phyloP scores from a whole-genome alignment of 2,329 filamentous ascomycete species.

The Botryotinia narcissicola region DNA sequence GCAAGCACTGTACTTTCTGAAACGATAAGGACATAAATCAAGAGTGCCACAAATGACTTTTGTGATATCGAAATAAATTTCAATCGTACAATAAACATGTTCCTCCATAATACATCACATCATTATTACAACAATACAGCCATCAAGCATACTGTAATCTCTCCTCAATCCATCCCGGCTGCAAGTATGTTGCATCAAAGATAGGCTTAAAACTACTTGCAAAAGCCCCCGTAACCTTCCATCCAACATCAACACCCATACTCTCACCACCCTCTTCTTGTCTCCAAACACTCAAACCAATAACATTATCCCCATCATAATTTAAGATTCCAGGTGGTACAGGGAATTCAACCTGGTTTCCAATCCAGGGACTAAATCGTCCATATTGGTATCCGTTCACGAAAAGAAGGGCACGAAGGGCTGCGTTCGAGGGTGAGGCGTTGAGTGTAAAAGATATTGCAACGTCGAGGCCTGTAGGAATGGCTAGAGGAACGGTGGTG shows the following conservation, averaged over 20 bases:
- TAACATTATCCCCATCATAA: slow-evolving; percentile 18
- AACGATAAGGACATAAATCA: neutral
- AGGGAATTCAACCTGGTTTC: slow-evolving; percentile 19
- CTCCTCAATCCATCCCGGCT: slow-evolving; percentile 14
- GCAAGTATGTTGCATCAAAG: slow-evolving; percentile 18
- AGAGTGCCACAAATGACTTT: neutral
- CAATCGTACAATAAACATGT: neutral
- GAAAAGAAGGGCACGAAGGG: slow-evolving; percentile 54
- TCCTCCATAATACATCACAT: neutral
- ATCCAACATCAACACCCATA: slow-evolving; percentile 14
- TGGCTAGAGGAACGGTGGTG: slow-evolving; percentile 49
- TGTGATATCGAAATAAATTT: neutral
- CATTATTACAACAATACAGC: neutral
- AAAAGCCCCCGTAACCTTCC: slow-evolving; percentile 13
- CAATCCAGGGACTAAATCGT: slow-evolving; percentile 20
- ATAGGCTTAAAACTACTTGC: slow-evolving; percentile 19
- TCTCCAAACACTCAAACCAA: slow-evolving; percentile 19
- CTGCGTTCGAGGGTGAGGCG: slow-evolving; percentile 42
- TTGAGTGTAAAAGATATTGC: slow-evolving; percentile 55
- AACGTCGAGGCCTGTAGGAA: slow-evolving; percentile 53
- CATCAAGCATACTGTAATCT: slow-evolving; percentile 16
- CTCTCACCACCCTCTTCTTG: slow-evolving; percentile 8
- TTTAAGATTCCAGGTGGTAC: slow-evolving; percentile 22
- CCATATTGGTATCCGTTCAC: slow-evolving; percentile 53
- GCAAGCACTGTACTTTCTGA: neutral